Conservation (phyloP, 2,329 filamentous ascomycete species). For the Phialophora verrucosa region DNA sequence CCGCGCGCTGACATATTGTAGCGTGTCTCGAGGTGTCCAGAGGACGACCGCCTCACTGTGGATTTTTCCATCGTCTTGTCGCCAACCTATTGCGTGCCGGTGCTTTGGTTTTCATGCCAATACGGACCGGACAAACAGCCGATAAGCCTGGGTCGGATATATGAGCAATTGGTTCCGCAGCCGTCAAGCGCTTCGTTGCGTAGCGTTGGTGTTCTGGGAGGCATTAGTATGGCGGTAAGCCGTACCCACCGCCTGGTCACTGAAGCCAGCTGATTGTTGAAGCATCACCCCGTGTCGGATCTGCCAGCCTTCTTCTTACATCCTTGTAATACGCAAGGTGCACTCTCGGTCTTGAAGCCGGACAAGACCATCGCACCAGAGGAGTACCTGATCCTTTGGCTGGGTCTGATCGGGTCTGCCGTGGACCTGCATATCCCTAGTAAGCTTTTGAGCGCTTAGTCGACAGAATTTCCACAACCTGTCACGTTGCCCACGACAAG, state of each 20-base stretch:
- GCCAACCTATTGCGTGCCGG: conserved; percentile 74
- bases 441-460: conserved; percentile 57
- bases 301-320: conserved; percentile 87
- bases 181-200: conserved; percentile 67
- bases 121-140: conserved; percentile 62
- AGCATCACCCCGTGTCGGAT: conserved; percentile 84
- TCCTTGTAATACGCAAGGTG: conserved; percentile 85
- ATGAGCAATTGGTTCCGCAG: conserved; percentile 71
- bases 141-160: conserved; percentile 70
- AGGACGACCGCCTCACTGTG: conserved; percentile 31
- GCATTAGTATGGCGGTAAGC: conserved; percentile 76
- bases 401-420: conserved; percentile 81
- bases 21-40: background rate
- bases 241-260: conserved; percentile 20
- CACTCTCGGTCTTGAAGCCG: conserved; percentile 69
- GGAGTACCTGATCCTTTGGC: conserved; percentile 84
- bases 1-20: conserved; percentile 1
- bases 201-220: conserved; percentile 68
- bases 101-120: conserved; percentile 75
- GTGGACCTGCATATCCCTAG: conserved; percentile 79
- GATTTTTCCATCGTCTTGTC: conserved; percentile 66
- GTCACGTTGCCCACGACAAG: conserved; percentile 35
- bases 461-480: background rate
- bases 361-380: conserved; percentile 50
- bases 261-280: conserved; percentile 38